Percentiles rank a stretch among this genome's conserved stretches.
Evolutionary conservation across 1,284 basidiomycete genomes (phyloP).

Genomic region (Boletus holoroseus): DNA sequence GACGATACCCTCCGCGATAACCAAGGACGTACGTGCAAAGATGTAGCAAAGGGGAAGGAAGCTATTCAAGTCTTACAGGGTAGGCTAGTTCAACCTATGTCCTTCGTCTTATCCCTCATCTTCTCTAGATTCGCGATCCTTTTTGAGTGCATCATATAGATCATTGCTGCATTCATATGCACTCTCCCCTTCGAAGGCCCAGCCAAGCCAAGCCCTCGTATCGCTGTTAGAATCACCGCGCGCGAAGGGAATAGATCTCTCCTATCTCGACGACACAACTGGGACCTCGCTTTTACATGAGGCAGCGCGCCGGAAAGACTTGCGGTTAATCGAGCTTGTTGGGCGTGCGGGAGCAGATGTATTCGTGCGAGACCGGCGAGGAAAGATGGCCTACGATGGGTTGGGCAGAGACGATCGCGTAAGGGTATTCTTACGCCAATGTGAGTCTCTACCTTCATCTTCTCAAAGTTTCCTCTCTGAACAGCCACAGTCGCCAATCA

Average conservation of each 20-base stretch:
- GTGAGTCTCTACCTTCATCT: slow-evolving; percentile 40
- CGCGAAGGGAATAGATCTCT: slow-evolving; percentile 55
- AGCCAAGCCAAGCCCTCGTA: slow-evolving; percentile 49
- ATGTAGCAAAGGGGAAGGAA: slow-evolving; percentile 72
- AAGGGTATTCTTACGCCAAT: slow-evolving; percentile 79
- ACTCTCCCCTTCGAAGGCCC: slow-evolving; percentile 43
- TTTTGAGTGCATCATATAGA: slow-evolving; percentile 73
- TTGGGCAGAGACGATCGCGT: slow-evolving; percentile 75
- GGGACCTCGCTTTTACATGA: slow-evolving; percentile 84
- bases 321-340: slow-evolving; percentile 77
- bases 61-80: slow-evolving; percentile 73
- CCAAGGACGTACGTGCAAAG: slow-evolving; percentile 66
- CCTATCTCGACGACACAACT: slow-evolving; percentile 70
- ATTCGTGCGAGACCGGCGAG: slow-evolving; percentile 78
- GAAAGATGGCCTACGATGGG: slow-evolving; percentile 72
- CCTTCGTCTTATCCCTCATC: slow-evolving; percentile 5
- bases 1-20: slow-evolving; percentile 77
- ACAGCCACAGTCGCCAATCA: slow-evolving; percentile 64
- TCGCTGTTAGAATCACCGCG: slow-evolving; percentile 60
- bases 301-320: slow-evolving; percentile 78
- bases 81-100: not conserved
- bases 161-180: slow-evolving; percentile 71
- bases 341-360: slow-evolving; percentile 87
- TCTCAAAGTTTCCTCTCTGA: slow-evolving; percentile 4
- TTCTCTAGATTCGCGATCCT: slow-evolving; percentile 69